Conservation (phyloP, 1,284 basidiomycete genomes). For the Rhizopogon hawkerae region DNA sequence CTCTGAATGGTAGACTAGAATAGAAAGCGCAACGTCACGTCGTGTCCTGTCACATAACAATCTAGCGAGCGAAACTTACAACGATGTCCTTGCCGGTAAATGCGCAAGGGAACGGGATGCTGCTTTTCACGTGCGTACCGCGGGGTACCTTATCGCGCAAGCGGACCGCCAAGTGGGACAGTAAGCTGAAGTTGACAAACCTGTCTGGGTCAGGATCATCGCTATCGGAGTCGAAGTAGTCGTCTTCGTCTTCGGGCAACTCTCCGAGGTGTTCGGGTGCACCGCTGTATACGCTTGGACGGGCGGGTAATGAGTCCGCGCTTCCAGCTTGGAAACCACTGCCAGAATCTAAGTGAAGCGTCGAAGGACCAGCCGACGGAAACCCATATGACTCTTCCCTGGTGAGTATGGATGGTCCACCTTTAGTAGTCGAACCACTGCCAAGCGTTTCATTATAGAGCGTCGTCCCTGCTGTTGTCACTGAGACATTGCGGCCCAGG, state of each 20-base stretch:
- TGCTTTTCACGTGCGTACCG: conserved; percentile 83
- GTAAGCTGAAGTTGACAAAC: conserved; percentile 80
- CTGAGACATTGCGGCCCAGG: conserved; percentile 20
- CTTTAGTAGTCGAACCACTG: conserved; percentile 10
- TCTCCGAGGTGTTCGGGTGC: conserved; percentile 27
- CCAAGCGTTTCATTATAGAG: conserved; percentile 13
- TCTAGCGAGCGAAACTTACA: conserved; percentile 40
- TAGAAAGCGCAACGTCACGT: background rate
- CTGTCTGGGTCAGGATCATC: conserved; percentile 67
- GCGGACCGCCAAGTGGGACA: conserved; percentile 84
- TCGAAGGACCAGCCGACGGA: conserved; percentile 21
- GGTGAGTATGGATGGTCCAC: conserved; percentile 11
- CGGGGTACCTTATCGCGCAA: conserved; percentile 80
- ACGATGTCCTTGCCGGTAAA: conserved; percentile 93
- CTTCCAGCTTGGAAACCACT: conserved; percentile 17
- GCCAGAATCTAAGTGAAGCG: conserved; percentile 13
- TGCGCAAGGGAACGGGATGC: conserved; percentile 76
- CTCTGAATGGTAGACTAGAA: conserved; percentile 72
- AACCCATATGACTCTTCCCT: conserved; percentile 14
- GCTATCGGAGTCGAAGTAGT: conserved; percentile 57
- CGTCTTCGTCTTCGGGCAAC: conserved; percentile 32
- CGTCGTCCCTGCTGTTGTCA: conserved; percentile 21
- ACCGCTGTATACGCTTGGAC: conserved; percentile 24
- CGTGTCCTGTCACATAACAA: background rate
- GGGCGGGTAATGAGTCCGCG: conserved; percentile 23